Conservation (phyloP, 2,329 filamentous ascomycete species). For the Emergomyces pasteurianus region DNA sequence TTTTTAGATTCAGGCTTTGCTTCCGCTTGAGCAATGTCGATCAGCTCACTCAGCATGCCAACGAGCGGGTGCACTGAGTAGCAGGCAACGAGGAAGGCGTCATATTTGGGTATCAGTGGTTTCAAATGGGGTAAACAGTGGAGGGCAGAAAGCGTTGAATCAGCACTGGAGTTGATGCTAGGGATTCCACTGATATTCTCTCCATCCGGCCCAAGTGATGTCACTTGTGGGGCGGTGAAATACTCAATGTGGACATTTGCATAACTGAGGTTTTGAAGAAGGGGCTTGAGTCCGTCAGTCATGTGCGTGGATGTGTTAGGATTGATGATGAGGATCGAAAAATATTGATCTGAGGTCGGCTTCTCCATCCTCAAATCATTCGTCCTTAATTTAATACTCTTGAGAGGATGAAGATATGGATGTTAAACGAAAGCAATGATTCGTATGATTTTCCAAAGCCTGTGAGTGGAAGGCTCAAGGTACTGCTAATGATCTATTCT, state of each 20-base stretch:
- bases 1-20: constrained; percentile 10
- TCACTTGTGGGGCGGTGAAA: constrained; percentile 25
- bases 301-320: constrained; percentile 35
- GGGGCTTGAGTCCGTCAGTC: constrained; percentile 32
- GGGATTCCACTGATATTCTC: constrained; percentile 41
- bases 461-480: not conserved
- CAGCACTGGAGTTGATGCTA: constrained; percentile 66
- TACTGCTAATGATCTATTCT: not conserved
- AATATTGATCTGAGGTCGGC: constrained; percentile 1
- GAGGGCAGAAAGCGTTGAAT: constrained; percentile 51
- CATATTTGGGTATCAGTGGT: constrained; percentile 34
- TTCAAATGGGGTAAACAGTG: constrained; percentile 49
- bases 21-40: constrained; percentile 19
- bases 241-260: constrained; percentile 27
- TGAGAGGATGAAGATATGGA: not conserved
- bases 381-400: not conserved
- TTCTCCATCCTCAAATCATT: not conserved
- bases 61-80: constrained; percentile 79
- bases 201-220: constrained; percentile 21
- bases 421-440: not conserved
- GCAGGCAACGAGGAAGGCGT: constrained; percentile 74
- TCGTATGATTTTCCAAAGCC: not conserved
- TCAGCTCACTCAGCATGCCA: constrained; percentile 39
- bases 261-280: constrained; percentile 26
- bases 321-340: constrained; percentile 33